These are phyloP conservation scores for Aulographum hederae DNA, from an alignment of 2,329 filamentous ascomycete genomes.

Conservation along the genomic window DNA sequence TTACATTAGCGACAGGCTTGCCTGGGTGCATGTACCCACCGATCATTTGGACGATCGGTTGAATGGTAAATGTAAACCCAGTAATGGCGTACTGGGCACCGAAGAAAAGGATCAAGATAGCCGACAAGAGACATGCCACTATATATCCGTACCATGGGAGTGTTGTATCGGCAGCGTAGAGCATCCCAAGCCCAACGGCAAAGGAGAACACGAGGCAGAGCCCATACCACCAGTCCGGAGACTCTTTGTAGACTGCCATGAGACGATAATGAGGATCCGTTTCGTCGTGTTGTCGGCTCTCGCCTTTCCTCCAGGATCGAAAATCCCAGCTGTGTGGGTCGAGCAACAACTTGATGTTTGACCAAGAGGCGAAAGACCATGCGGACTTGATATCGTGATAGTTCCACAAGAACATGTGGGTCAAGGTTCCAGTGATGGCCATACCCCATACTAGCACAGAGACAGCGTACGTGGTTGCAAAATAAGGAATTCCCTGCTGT, in stretches of 20 bases:
- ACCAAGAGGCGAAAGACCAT: no score
- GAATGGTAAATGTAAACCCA: conserved; percentile 9
- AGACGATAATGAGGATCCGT: conserved; percentile 17
- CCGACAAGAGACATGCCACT: conserved; percentile 8
- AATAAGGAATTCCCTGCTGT: conserved; percentile 5
- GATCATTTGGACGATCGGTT: conserved; percentile 7
- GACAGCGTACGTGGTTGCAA: conserved; percentile 4
- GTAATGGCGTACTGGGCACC: conserved; percentile 11
- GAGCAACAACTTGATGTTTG: no score
- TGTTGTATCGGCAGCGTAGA: conserved; percentile 12
- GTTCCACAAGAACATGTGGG: conserved; percentile 6
- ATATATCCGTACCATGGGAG: conserved; percentile 16
- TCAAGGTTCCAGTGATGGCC: conserved; percentile 5
- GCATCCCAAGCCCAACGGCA: conserved; percentile 10
- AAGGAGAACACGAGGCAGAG: conserved; percentile 8
- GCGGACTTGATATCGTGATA: no score
- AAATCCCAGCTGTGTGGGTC: no score
- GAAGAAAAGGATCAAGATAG: conserved; percentile 11
- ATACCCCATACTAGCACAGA: conserved; percentile 5
- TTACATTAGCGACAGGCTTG: conserved; percentile 19
- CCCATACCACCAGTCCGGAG: conserved; percentile 15
- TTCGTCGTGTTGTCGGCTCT: no score
- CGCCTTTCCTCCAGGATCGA: no score
- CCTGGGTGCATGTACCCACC: conserved; percentile 10
- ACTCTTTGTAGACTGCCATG: conserved; percentile 15